Percentiles rank a stretch among this genome's conserved stretches.
Evolutionary conservation across 1,139 yeast species (phyloP).

Genomic region (Lodderomyces beijingensis): DNA sequence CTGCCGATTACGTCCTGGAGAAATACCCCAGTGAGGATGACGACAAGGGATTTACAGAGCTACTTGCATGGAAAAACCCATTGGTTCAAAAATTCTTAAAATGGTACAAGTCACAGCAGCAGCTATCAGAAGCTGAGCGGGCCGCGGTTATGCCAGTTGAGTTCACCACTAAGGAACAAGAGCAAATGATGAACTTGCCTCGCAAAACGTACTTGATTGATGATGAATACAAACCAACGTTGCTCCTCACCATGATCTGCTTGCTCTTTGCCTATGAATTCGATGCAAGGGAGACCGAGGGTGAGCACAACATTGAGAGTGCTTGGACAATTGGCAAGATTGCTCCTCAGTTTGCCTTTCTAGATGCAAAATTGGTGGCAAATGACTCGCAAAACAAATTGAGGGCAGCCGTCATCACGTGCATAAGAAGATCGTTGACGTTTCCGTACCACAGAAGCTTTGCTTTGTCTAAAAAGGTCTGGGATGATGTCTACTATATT

Average conservation of each 20-base stretch:
- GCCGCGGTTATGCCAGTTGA: conserved; percentile 37
- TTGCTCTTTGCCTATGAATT: conserved; percentile 69
- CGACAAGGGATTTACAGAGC: conserved; percentile 48
- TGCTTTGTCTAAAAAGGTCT: conserved; percentile 53
- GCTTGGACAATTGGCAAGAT: conserved; percentile 92
- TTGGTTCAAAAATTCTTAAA: conserved; percentile 37
- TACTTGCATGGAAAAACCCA: conserved; percentile 59
- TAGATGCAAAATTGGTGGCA: conserved; percentile 53
- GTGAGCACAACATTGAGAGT: conserved; percentile 80
- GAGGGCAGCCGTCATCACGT: conserved; percentile 52
- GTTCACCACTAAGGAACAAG: conserved; percentile 58
- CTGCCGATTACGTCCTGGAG: conserved; percentile 72
- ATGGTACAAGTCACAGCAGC: conserved; percentile 44
- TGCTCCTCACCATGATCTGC: conserved; percentile 59
- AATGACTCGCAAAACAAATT: conserved; percentile 27
- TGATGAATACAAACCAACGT: conserved; percentile 39
- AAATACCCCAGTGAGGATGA: conserved; percentile 52
- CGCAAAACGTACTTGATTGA: conserved; percentile 55
- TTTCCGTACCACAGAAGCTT: conserved; percentile 79
- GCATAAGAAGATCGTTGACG: conserved; percentile 66
- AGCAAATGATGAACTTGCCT: conserved; percentile 65
- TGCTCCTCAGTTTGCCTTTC: conserved; percentile 67
- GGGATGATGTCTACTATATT: conserved; percentile 71
- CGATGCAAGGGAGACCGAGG: conserved; percentile 70
- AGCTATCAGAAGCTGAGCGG: conserved; percentile 17